Evolutionary conservation across 2,329 filamentous ascomycete species (phyloP), one percentile per base, ranked within the genome.

Genomic region (Didymella segeticola): DNA sequence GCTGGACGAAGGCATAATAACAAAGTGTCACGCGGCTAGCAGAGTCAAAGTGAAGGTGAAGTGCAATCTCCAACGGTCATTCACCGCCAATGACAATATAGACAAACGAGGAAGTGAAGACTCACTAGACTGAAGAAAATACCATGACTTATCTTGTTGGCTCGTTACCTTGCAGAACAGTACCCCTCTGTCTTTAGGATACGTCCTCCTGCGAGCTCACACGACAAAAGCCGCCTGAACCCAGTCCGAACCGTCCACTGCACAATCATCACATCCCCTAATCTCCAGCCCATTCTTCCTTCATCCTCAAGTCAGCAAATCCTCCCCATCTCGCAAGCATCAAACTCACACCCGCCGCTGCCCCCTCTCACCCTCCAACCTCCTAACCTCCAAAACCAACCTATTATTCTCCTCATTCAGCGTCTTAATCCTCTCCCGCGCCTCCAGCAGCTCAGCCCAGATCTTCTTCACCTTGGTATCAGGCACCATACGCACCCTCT

Each of bases 401-500:
- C 38, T 22, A n/a, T 69, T 68, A 17, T 66, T 65, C 51, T 66
- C 65, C 30, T 59, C 56, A 17, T 66, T 67, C 33, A 67, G 48
- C 42, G 47, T 58, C 23, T 37, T 30, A 7, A 60, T 61, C 51
- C 50, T 62, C 25, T 47, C 48, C 5, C 57, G 54, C 23, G 57
- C 58, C 14, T 41, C 49, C 9, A 22, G 25, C 9, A 65, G 57
- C 45, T 61, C 59, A 0, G 57, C 57, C 27, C 39, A 39, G 12
- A 58, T 45, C 15, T 59, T 53, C 46, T 58, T 57, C 14, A 54
- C 48, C 23, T 50, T 53, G 20, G 39, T 51, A 12, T 62, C 60
- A 5, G 57, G 27, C 5, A 68, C 50, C 43, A 61, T 62, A 36
- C 47, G 57, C 12, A 29, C 34, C 1, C 49, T 38, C n/a, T 57